phyloP scores from a whole-genome alignment of 306 rosid species.

The Prunus campanulata region DNA sequence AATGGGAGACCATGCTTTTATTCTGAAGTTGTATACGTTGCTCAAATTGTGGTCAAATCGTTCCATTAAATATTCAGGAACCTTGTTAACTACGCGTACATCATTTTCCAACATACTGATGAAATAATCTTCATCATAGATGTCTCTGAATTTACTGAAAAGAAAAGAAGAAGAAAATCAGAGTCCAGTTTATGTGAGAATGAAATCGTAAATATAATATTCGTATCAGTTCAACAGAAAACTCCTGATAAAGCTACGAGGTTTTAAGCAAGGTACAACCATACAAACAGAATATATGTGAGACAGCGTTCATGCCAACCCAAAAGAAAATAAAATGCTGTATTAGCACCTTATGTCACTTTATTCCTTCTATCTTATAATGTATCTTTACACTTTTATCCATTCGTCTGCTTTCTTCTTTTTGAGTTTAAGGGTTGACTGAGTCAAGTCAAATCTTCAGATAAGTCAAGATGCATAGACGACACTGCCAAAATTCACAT shows the following conservation, averaged over 20 bases:
- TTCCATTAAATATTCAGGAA: constrained; percentile 90
- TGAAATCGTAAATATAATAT: constrained; percentile 12
- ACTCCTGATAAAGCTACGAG: not conserved
- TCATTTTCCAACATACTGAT: constrained; percentile 63
- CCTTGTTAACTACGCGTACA: constrained; percentile 73
- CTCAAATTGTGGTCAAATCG: constrained; percentile 90
- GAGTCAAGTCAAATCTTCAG: not conserved
- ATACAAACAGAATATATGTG: not conserved
- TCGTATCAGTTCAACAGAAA: not conserved
- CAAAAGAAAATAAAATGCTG: not conserved
- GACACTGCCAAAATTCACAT: not conserved
- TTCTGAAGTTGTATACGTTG: constrained; percentile 92
- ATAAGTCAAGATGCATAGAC: not conserved
- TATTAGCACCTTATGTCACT: not conserved
- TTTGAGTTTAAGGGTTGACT: not conserved
- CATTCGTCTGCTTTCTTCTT: not conserved
- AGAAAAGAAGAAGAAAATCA: constrained; percentile 23
- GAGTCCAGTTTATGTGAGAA: constrained; percentile 24
- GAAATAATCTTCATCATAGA: constrained; percentile 86
- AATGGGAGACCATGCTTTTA: constrained; percentile 92
- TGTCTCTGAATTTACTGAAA: constrained; percentile 85
- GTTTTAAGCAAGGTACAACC: not conserved
- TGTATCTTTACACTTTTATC: not conserved
- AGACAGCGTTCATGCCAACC: not conserved
- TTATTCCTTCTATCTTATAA: not conserved